Conservation (phyloP, 805 yeast species). For the Starmerella bombicola region DNA sequence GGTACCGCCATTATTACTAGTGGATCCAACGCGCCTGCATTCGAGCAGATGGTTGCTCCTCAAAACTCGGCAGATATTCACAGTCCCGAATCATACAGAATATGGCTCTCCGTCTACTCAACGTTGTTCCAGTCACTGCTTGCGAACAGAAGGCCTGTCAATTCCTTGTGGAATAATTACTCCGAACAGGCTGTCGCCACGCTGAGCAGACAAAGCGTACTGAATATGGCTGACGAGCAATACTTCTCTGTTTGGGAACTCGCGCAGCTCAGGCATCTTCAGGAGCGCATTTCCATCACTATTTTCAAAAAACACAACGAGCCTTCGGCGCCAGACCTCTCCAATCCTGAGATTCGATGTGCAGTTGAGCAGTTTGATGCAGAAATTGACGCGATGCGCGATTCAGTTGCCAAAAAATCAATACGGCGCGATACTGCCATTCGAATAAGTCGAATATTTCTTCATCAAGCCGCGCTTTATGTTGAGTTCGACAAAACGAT, state of each 20-base stretch:
- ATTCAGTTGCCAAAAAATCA: constrained; percentile 24
- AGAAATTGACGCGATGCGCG: constrained; percentile 13
- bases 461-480: constrained; percentile 30
- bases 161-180: constrained; percentile 36
- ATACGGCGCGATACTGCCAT: constrained; percentile 31
- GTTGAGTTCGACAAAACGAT: constrained; percentile 18
- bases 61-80: constrained; percentile 32
- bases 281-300: constrained; percentile 35
- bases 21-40: constrained; percentile 24
- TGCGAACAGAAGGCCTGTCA: constrained; percentile 50
- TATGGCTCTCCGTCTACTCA: constrained; percentile 30
- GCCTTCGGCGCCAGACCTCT: constrained; percentile 29
- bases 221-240: constrained; percentile 1
- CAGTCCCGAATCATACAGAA: constrained; percentile 37
- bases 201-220: background rate
- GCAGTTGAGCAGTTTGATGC: constrained; percentile 29
- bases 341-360: constrained; percentile 31
- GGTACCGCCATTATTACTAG: constrained; percentile 25
- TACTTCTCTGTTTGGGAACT: constrained; percentile 26
- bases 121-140: constrained; percentile 30
- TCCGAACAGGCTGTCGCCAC: constrained; percentile 45
- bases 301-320: constrained; percentile 33
- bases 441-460: constrained; percentile 38
- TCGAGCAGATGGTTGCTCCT: constrained; percentile 30
- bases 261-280: constrained; percentile 48